These are phyloP conservation scores for Martensiomyces pterosporus DNA, from an alignment of 192 early-diverging fungal species.

Conservation along the genomic window DNA sequence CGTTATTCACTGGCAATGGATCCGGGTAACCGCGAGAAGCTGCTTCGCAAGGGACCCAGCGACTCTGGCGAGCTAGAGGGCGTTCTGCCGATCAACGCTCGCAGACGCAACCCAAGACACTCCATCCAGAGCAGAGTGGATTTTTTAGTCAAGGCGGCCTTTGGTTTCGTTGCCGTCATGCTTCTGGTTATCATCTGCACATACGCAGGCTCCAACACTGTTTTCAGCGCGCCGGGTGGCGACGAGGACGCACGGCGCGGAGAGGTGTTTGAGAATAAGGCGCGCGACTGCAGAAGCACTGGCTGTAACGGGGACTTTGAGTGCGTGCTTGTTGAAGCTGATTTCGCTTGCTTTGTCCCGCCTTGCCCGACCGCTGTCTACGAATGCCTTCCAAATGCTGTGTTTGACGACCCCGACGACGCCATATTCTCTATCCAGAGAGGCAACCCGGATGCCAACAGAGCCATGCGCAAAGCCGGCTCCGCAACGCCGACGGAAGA, in stretches of 20 bases:
- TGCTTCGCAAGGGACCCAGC: too few species aligned
- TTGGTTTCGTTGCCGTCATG: slow-evolving; percentile 2
- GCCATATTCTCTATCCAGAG: slow-evolving; percentile 11
- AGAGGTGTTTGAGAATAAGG: not conserved
- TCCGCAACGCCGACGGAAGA: not conserved
- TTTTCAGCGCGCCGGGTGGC: not conserved
- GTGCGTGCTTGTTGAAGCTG: slow-evolving; percentile 16
- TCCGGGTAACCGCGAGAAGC: too few species aligned
- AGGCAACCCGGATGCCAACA: not conserved
- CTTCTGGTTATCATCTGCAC: slow-evolving; percentile 5
- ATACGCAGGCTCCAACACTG: slow-evolving; percentile 10
- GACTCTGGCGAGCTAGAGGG: too few species aligned
- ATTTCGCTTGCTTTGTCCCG: slow-evolving; percentile 27
- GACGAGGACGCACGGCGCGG: not conserved
- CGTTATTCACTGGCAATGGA: too few species aligned
- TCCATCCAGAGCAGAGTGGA: too few species aligned
- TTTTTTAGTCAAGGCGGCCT: slow-evolving; percentile 9
- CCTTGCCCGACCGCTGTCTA: slow-evolving; percentile 29
- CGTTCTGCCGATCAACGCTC: too few species aligned
- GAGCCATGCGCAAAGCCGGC: not conserved
- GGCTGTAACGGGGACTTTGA: slow-evolving; percentile 25
- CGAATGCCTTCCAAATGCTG: slow-evolving; percentile 26
- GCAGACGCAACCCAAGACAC: too few species aligned
- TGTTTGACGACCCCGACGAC: slow-evolving; percentile 20
- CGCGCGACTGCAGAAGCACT: slow-evolving; percentile 28